Evolutionary conservation across 73 alveolate genomes (phyloP), one percentile per base, ranked within the genome.

Genomic region (Uronychia setigera): DNA sequence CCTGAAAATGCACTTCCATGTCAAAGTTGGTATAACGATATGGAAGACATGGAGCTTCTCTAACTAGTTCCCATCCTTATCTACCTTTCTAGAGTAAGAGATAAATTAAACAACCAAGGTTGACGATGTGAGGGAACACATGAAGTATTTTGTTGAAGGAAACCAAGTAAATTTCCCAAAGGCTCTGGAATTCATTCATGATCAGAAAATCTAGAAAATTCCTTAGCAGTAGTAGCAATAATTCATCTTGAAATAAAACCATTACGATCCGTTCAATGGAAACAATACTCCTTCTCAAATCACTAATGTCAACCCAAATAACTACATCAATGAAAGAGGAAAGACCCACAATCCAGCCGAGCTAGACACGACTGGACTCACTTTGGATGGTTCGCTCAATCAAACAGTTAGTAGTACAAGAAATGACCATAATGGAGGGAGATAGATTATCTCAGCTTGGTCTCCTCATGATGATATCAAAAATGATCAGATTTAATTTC

Each of bases 1-100:
- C 95, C 95, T 29, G 96, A 93, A 74, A 93, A 93, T 87, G 97
- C 94, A 25, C 74, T 93, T 34, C 97, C 97, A 9, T 60, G 79
- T 29, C 33, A 78, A 29, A 58, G 88, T 1, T 93, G 97, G 95
- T 86, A 90, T 35, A 95, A 93, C 79, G 94, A 90, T 58, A 75
- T 58, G 81, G 59, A 81, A 57, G 97, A 93, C 80, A 93, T 81
- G 59, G 96, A 93, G 78, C 89, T 93, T 32, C 85, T 80, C 19
- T 46, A 89, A 85, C 74, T 87, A 14, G 83, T 79, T 14, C 76
- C 84, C 1, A 58, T 88, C 59, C 81, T 92, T 11, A 28, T 30
- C 32, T 74, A 11, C 46, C 80, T 74, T 27, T 74, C 80, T 13
- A 5, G 34, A 9, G 80, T 46, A 46, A 11, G 67, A 11, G n/a